phyloP scores from a whole-genome alignment of 1,139 yeast genomes.

The Arxiozyma slooffiae region DNA sequence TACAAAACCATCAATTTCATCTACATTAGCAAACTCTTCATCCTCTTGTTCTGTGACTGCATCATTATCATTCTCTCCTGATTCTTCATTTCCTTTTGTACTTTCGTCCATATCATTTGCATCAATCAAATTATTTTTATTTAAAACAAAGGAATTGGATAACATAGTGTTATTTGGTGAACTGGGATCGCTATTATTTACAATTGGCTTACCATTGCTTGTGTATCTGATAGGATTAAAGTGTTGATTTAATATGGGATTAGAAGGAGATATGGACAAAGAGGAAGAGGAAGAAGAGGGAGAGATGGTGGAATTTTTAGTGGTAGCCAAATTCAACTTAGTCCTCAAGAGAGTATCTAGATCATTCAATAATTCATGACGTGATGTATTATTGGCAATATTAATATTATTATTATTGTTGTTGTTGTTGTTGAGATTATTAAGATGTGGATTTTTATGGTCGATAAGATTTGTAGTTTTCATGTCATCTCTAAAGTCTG shows the following conservation, averaged over 20 bases:
- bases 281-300: too few relatives aligned
- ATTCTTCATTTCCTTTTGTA: conserved; percentile 2
- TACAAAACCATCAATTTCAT: conserved; percentile 31
- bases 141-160: not conserved
- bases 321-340: conserved; percentile 13
- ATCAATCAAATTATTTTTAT: not conserved
- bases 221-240: conserved; percentile 2
- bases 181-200: not conserved
- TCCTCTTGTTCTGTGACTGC: conserved; percentile 21
- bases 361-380: conserved; percentile 13
- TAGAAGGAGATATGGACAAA: not conserved
- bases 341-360: conserved; percentile 19
- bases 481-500: conserved; percentile 15
- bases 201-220: conserved; percentile 3
- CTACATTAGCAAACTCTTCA: conserved; percentile 30
- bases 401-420: not conserved
- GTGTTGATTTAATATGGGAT: conserved; percentile 1
- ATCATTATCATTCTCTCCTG: conserved; percentile 4
- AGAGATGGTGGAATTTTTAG: not conserved
- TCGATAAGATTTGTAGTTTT: not conserved
- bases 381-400: not conserved
- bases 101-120: not conserved
- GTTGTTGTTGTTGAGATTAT: not conserved
- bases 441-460: not conserved
- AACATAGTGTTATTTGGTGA: not conserved